phyloP scores from a whole-genome alignment of 1,284 basidiomycete genomes.

The Sanguinoderma infundibulare region DNA sequence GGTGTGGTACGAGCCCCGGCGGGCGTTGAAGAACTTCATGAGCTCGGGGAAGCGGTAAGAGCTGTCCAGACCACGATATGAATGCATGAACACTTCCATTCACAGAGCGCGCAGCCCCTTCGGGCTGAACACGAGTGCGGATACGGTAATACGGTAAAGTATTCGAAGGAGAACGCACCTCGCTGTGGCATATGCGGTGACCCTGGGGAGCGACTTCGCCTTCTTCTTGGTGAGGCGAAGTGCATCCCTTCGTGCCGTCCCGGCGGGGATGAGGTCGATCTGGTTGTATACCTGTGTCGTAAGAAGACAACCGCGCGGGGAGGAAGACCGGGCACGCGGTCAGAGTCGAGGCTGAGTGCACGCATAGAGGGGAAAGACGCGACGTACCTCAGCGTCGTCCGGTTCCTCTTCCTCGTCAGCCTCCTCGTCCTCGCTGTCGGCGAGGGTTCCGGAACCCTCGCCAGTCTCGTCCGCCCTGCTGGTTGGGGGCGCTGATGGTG shows the following conservation, averaged over 20 bases:
- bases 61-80: conserved; percentile 36
- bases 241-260: conserved; percentile 91
- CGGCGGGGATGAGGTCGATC: conserved; percentile 91
- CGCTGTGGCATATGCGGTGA: conserved; percentile 95
- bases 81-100: conserved; percentile 1
- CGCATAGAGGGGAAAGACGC: not conserved
- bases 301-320: not conserved
- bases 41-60: conserved; percentile 90
- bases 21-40: conserved; percentile 86
- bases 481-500: conserved; percentile 33
- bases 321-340: conserved; percentile 6
- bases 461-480: conserved; percentile 46
- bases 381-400: conserved; percentile 66
- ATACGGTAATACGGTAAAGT: not conserved
- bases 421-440: conserved; percentile 76
- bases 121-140: not conserved
- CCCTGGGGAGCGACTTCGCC: conserved; percentile 91
- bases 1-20: conserved; percentile 82
- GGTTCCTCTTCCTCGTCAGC: conserved; percentile 73
- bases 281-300: conserved; percentile 80
- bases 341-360: conserved; percentile 1
- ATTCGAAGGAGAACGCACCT: conserved; percentile 54
- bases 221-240: conserved; percentile 91
- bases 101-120: not conserved
- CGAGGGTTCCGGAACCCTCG: conserved; percentile 48